Evolutionary conservation across 1,139 yeast genomes (phyloP).

Genomic region (Taphrina sp.): DNA sequence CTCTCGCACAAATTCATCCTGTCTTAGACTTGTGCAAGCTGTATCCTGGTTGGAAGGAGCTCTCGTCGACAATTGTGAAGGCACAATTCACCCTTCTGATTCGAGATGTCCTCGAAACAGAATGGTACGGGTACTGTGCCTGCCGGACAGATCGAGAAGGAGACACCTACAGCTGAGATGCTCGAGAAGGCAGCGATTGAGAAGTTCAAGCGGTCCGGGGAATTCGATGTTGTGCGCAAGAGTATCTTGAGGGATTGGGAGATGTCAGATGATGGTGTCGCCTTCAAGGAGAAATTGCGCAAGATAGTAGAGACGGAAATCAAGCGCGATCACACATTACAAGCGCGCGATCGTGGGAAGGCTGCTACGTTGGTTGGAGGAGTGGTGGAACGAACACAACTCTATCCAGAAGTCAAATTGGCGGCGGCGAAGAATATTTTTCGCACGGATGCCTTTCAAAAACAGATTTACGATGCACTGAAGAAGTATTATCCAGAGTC

Average conservation of each 20-base stretch:
- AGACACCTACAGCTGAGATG: too few relatives aligned
- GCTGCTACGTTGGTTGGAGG: conserved; percentile 30
- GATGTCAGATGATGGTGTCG: conserved; percentile 19
- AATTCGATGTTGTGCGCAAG: conserved; percentile 24
- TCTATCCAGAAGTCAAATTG: conserved; percentile 20
- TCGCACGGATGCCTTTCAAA: conserved; percentile 3
- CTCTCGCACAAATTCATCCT: too few relatives aligned
- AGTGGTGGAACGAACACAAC: conserved; percentile 27
- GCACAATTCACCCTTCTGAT: too few relatives aligned
- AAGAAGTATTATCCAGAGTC: conserved; percentile 2
- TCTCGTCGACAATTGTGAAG: too few relatives aligned
- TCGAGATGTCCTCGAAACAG: too few relatives aligned
- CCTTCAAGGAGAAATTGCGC: conserved; percentile 11
- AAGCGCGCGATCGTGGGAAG: conserved; percentile 31
- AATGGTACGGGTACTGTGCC: too few relatives aligned
- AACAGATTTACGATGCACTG: conserved; percentile 12
- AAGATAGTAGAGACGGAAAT: conserved; percentile 25
- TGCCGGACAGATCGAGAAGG: too few relatives aligned
- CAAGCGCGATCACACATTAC: conserved; percentile 15
- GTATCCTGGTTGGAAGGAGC: too few relatives aligned
- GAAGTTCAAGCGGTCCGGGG: conserved; percentile 25
- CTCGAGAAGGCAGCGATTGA: conserved; percentile 21
- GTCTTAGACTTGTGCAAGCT: too few relatives aligned
- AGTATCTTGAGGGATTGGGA: conserved; percentile 12
- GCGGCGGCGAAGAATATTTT: conserved; percentile 25